Evolutionary conservation across 2,329 filamentous ascomycete genomes (phyloP).

Genomic region (Ophiostoma pallidulum): DNA sequence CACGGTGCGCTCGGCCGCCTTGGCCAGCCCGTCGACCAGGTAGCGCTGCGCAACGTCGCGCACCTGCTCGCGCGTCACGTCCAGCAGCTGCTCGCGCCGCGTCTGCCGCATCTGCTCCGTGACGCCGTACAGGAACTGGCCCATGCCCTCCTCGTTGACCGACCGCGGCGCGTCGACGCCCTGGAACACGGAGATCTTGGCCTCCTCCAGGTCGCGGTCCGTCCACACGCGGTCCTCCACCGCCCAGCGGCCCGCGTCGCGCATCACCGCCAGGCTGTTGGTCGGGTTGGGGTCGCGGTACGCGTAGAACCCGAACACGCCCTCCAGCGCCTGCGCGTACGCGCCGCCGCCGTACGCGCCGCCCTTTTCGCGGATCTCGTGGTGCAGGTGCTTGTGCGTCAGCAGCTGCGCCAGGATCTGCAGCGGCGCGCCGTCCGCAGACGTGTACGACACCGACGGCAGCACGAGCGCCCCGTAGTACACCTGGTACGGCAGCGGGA

Average conservation of each 20-base stretch:
- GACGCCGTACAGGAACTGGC: conserved; percentile 73
- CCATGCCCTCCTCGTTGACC: conserved; percentile 82
- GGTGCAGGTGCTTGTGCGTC: conserved; percentile 92
- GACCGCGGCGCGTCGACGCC: conserved; percentile 78
- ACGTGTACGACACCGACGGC: conserved; percentile 74
- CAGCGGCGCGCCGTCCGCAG: conserved; percentile 65
- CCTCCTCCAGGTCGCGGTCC: conserved; percentile 81
- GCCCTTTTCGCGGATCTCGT: conserved; percentile 95
- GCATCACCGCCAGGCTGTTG: conserved; percentile 80
- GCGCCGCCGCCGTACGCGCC: conserved; percentile 93
- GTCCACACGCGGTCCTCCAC: conserved; percentile 66
- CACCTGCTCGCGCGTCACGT: conserved; percentile 74
- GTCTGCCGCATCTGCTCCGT: conserved; percentile 82
- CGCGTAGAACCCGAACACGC: conserved; percentile 87
- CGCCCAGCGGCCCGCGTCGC: conserved; percentile 73
- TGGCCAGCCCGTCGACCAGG: conserved; percentile 57
- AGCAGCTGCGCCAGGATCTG: conserved; percentile 85
- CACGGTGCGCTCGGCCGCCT: conserved; percentile 51
- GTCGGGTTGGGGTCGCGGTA: conserved; percentile 94
- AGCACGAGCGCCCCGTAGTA: conserved; percentile 83
- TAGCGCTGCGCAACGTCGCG: conserved; percentile 73
- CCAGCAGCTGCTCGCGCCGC: conserved; percentile 73
- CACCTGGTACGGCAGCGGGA: conserved; percentile 91
- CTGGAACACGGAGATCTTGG: conserved; percentile 93
- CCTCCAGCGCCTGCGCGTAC: conserved; percentile 68